Evolutionary conservation across 1,284 basidiomycete genomes (phyloP).

Genomic region (Meripilus lineatus): DNA sequence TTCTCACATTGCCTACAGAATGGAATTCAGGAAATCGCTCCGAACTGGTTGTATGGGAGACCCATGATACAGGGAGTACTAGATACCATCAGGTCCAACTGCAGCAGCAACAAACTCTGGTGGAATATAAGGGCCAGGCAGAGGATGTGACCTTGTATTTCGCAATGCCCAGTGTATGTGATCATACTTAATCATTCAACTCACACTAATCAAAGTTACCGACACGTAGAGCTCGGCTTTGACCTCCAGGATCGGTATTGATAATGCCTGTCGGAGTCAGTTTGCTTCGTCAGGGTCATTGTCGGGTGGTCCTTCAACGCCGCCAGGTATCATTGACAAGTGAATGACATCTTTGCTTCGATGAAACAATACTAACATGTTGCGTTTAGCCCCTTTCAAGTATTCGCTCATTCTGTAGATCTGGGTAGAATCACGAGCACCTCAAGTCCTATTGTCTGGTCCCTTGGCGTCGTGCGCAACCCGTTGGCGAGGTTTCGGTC

Average conservation of each 20-base stretch:
- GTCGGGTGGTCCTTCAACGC: conserved; percentile 9
- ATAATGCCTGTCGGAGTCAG: conserved; percentile 7
- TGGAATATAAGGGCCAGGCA: conserved; percentile 17
- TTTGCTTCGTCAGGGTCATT: conserved; percentile 14
- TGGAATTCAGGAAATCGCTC: conserved; percentile 6
- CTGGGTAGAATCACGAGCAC: conserved; percentile 26
- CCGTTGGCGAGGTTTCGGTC: no score
- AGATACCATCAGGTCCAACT: conserved; percentile 17
- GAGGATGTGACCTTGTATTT: conserved; percentile 19
- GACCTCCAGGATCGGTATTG: conserved; percentile 15
- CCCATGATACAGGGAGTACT: conserved; percentile 2
- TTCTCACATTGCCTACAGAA: no score
- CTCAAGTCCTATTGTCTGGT: conserved; percentile 25
- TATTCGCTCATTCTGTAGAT: conserved; percentile 29
- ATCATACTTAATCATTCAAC: not conserved
- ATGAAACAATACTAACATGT: no score
- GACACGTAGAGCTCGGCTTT: conserved; percentile 9
- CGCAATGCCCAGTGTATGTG: conserved; percentile 15
- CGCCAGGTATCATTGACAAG: conserved; percentile 11
- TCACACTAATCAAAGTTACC: not conserved
- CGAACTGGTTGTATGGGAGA: not conserved
- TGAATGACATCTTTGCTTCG: no score
- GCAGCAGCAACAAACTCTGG: conserved; percentile 10
- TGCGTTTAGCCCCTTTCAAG: conserved; percentile 14
- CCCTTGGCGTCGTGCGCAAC: conserved; percentile 29